Conservation (phyloP, 495 filamentous ascomycete species). For the Oidiodendron maius region DNA sequence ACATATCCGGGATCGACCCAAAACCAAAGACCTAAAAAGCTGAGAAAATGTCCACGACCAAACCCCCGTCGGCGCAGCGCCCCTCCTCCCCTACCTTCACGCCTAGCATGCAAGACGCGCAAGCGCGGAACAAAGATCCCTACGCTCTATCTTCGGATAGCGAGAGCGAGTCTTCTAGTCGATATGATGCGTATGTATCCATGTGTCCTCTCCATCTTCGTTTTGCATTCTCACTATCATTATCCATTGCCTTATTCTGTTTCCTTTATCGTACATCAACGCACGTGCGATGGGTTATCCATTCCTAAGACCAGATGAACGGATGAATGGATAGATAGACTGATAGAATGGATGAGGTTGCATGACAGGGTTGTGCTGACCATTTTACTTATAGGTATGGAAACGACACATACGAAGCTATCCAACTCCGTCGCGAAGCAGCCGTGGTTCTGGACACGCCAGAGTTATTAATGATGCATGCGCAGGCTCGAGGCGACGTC, state of each 20-base stretch:
- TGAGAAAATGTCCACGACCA: conserved; percentile 7
- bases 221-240: no score
- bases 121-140: conserved; percentile 48
- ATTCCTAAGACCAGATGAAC: not conserved
- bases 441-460: conserved; percentile 40
- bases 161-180: conserved; percentile 1
- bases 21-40: not conserved
- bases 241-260: no score
- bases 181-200: conserved; percentile 7
- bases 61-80: not conserved
- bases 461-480: conserved; percentile 48
- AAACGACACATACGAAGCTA: conserved; percentile 10
- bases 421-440: conserved; percentile 35
- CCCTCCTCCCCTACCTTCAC: conserved; percentile 4
- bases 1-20: no score
- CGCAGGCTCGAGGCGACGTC: conserved; percentile 39
- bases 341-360: not conserved
- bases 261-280: no score
- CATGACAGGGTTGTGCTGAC: not conserved
- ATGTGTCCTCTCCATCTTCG: no score
- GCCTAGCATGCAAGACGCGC: conserved; percentile 41
- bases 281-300: no score
- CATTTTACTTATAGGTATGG: conserved; percentile 12
- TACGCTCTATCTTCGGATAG: conserved; percentile 25
- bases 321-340: not conserved